Base-by-base conservation (phyloP, 345 rosid genomes). In the Salix purpurea region DNA sequence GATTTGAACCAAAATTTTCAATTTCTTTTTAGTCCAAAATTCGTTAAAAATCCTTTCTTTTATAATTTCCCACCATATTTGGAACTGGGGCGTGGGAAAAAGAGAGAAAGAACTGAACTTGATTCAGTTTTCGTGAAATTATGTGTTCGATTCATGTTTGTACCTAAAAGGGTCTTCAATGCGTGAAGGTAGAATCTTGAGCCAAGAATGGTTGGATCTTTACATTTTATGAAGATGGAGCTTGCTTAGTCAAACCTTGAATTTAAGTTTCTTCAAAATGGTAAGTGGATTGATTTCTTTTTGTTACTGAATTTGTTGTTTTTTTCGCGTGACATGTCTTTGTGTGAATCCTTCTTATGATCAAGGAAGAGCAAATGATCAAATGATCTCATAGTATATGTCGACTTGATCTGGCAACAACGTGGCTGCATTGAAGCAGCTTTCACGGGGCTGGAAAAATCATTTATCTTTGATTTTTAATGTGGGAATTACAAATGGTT, bases 101-200 rank as follows among this genome's bases (percentile, higher is more conserved):
- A 36, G 44, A 40, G 44, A 40, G 12, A 40, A 40, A 12, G 16
- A 16, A 16, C 14, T 4, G 14, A 18, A n/a, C 18, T 42, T 72
- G 67, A 70, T 70, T 32, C 36, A 18, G 61, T 76, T 67, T 81
- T 62, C 42, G 36, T 74, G 54, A 54, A 62, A 65, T 46, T 81
- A 26, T 36, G 58, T 19, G 46, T 26, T 58, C 75, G 23, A 50
- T 56, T 74, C 37, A 26, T 70, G 67, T 67, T 68, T 50, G 62
- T 78, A 61, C 26, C 78, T 69, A 26, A 36, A 77, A 26, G 58
- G 60, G 68, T 65, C 39, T 28, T 30, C 11, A 65, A n/a, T n/a
- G n/a, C n/a, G 65, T 30, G 21, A 74, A 40, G 65, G 54, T 30
- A 26, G 73, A 62, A 52, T 61, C 18, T 74, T 48, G 23, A 40